Conservation (phyloP, 306 rosid species). For the Rosa persica region DNA sequence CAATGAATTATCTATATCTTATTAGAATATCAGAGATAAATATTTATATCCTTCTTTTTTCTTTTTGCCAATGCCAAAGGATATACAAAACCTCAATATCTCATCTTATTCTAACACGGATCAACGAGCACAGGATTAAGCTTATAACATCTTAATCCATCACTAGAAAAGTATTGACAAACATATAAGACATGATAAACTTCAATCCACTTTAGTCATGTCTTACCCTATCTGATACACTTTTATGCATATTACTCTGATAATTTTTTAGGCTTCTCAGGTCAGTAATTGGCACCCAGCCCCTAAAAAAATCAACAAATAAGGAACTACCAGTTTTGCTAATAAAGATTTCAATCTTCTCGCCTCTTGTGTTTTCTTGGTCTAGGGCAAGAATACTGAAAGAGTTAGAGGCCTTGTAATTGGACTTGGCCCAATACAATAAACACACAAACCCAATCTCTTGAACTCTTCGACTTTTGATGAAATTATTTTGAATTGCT, state of each 20-base stretch:
- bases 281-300: background rate
- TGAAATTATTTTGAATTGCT: background rate
- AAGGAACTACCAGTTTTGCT: background rate
- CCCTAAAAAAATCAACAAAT: background rate
- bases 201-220: background rate
- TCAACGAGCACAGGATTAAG: background rate
- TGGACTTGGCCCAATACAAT: background rate
- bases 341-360: no score
- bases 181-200: background rate
- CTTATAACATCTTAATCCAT: background rate
- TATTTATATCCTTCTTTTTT: background rate
- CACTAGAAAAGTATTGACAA: background rate
- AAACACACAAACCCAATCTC: background rate
- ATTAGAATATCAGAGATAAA: background rate
- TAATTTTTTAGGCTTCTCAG: background rate
- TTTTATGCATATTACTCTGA: background rate
- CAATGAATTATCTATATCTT: background rate
- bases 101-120: background rate
- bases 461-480: background rate
- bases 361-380: background rate
- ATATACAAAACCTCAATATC: background rate
- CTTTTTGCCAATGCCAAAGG: background rate
- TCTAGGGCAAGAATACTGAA: background rate
- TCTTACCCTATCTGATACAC: background rate
- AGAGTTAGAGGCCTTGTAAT: background rate